Conservation (phyloP, 2,329 filamentous ascomycete genomes). For the Ophiostoma ips region DNA sequence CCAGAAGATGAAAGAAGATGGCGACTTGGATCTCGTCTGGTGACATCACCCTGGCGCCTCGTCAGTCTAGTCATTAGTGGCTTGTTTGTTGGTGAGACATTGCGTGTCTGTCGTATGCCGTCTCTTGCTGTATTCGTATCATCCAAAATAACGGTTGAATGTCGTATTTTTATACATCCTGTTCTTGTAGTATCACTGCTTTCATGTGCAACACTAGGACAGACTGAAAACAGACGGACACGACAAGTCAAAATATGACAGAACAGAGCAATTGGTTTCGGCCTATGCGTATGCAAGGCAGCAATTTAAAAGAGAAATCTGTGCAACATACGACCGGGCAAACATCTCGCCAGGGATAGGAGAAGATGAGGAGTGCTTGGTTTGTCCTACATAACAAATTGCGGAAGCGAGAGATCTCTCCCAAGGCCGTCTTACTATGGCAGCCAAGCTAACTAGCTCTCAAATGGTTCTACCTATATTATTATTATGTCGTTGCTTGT, state of each 20-base stretch:
- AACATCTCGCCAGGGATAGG: background rate
- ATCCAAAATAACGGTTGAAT: background rate
- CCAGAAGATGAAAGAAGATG: no score
- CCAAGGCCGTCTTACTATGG: no score
- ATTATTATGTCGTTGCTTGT: no score
- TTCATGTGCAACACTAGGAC: background rate
- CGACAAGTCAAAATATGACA: background rate
- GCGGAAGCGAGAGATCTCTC: background rate
- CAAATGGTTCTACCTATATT: no score
- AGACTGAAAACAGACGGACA: background rate
- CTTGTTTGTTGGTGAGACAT: background rate
- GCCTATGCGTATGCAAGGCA: background rate
- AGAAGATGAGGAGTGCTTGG: background rate
- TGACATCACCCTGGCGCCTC: no score
- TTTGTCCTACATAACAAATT: background rate
- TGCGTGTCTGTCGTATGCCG: background rate
- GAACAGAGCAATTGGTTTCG: background rate
- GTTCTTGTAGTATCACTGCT: background rate
- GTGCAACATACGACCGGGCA: background rate
- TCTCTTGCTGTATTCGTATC: background rate
- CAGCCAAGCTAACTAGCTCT: no score
- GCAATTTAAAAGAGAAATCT: background rate
- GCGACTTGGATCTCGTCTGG: no score
- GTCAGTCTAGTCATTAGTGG: background rate
- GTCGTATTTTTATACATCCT: background rate